A percentile compares a stretch with the other conserved stretches of the same genome.
Conservation (phyloP, 768 basidiomycete genomes). For the Naematelia encephala region DNA sequence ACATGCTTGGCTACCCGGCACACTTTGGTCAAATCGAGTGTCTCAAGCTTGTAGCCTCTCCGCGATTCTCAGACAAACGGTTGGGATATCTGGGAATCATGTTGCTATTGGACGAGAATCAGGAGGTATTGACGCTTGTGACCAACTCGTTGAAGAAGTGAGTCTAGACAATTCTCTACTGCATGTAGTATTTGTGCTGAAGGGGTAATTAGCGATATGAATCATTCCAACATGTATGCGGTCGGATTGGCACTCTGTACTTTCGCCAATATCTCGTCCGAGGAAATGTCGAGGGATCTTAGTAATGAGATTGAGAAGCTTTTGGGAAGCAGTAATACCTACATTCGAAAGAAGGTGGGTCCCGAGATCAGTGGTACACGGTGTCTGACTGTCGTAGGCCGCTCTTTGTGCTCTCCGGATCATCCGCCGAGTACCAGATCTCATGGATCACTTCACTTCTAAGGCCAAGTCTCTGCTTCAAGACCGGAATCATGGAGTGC, state of each 20-base stretch:
- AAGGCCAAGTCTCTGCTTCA: conserved; percentile 88
- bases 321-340: conserved; percentile 93
- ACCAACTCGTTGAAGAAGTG: conserved; percentile 99
- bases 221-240: conserved; percentile 97
- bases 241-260: conserved; percentile 96
- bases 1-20: conserved; percentile 75
- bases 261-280: conserved; percentile 97
- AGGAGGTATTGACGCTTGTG: conserved; percentile 93
- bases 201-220: conserved; percentile 96
- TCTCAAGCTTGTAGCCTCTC: conserved; percentile 69
- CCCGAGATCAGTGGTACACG: neutral
- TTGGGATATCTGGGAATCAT: conserved; percentile 97
- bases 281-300: conserved; percentile 98
- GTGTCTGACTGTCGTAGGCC: conserved; percentile 58
- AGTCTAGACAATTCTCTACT: conserved; percentile 24
- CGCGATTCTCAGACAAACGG: conserved; percentile 92
- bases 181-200: conserved; percentile 5
- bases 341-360: conserved; percentile 94
- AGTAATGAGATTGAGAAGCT: conserved; percentile 97
- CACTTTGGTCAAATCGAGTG: conserved; percentile 91
- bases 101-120: conserved; percentile 93
- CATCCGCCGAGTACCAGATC: conserved; percentile 92
- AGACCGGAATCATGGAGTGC: conserved; percentile 94
- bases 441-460: conserved; percentile 81
- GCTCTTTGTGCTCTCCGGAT: conserved; percentile 91